Evolutionary conservation across 495 filamentous ascomycete genomes (phyloP).

Genomic region (Penicillium coffeae): DNA sequence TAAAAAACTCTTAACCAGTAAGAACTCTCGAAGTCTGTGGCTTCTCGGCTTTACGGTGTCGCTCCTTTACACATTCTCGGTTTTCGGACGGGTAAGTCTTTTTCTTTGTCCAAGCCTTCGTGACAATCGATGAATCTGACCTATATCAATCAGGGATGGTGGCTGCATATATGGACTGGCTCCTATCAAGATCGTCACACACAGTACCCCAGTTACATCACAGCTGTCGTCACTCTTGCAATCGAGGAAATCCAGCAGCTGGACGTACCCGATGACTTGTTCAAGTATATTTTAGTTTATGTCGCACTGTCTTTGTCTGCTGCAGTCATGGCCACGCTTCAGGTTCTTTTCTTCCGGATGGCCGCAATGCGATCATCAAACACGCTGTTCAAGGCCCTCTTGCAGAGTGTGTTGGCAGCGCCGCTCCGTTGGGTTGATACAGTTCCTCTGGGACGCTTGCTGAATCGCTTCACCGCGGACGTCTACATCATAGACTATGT

Average conservation of each 20-base stretch:
- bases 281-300: background rate
- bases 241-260: background rate
- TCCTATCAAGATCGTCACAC: background rate
- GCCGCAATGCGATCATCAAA: slow-evolving; percentile 40
- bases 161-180: background rate
- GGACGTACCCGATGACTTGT: background rate
- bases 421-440: slow-evolving; percentile 50
- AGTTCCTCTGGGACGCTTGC: slow-evolving; percentile 44
- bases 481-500: slow-evolving; percentile 36
- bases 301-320: background rate
- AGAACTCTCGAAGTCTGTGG: background rate
- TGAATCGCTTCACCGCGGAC: slow-evolving; percentile 51
- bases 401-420: slow-evolving; percentile 42
- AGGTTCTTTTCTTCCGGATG: background rate
- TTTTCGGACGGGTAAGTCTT: background rate
- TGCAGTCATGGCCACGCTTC: background rate
- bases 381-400: slow-evolving; percentile 40
- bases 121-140: too few relatives aligned
- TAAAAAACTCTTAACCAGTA: background rate
- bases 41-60: background rate
- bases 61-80: background rate
- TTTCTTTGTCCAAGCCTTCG: too few relatives aligned
- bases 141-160: background rate
- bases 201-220: background rate
- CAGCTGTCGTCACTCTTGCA: background rate